Base-by-base conservation (phyloP, 2,329 filamentous ascomycete genomes). In the Phialocephala subalpina region DNA sequence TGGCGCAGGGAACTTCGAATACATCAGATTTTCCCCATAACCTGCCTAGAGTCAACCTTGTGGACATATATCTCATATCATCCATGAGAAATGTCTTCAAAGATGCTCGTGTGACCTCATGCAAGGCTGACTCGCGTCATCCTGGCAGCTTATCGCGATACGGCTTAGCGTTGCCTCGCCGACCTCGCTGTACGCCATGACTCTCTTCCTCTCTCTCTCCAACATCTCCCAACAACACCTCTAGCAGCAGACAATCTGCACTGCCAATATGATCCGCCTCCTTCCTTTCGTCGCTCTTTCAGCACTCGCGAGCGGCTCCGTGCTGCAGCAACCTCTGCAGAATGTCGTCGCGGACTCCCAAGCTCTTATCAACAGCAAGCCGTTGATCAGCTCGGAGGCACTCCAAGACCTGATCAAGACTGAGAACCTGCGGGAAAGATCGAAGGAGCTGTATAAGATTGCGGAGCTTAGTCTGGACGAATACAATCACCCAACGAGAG, bases 401-500 rank as follows among this genome's bases (percentile, higher is more conserved):
- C 81, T 91, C 1, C 86, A 91, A 77, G 79, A 78, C 18, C 80
- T 80, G 66, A 90, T 93, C 77, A 81, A 79, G 20, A 77, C 79
- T 47, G 79, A 85, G 20, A 86, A 84, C 27, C 84, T 93, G 7
- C 77, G 89, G 49, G 77, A 80, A 5, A 86, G 89, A 22, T 87
- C 90, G 4, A 80, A 89, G 72, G 77, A 86, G 47, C 83, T 93
- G 9, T 92, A 85, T 72, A 79, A 84, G 60, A 85, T 92, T 63
- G 89, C 90, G 0, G 81, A 89, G 76, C 80, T 83, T 60, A 83
- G 84, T 12, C 79, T 85, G 67, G 80, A 83, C 1, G 87, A 91
- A 68, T 91, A 88, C 73, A 85, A 86, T 67, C 90, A 90, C 72
- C 90, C 90, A 1, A 92, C 90, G 1, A 84, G 90, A 61, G 90